Base-by-base conservation (phyloP, 306 rosid genomes). In the Astragalus membranaceus region DNA sequence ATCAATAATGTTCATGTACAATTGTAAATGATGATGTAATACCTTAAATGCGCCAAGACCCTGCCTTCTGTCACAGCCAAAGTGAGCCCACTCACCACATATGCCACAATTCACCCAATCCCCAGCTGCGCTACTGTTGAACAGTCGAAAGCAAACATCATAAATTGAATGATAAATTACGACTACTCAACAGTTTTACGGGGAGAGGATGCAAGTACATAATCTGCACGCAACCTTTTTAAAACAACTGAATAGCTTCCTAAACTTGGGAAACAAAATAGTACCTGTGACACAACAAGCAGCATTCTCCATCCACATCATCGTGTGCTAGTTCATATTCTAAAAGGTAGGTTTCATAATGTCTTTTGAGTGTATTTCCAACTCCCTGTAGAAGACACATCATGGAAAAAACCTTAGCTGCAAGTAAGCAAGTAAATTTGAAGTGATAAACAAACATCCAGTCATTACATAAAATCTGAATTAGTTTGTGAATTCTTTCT, bases 71-170 rank as follows among this genome's bases (percentile, higher is more conserved):
- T 95, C 99, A 46, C 99, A 95, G 63, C 99, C 99, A 33, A 95
- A 95, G 77, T 95, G 99, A 4, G 99, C 99, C 99, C 99, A 95
- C 86, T 95, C 99, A 8, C 99, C 99, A 79, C 99, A 95, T 77
- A 95, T 91, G 61, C 99, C 99, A 52, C 99, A 95, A 79, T 95
- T 95, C 68, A 95, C 99, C 99, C 99, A 95, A 73, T 95, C 99
- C 75, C 99, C 99, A 15, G 97, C 95, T 64, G 99, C 99, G n/a
- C 99, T 95, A 95, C 99, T 95, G 96, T 74, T 78, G 58, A 77
- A 78, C 50, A 57, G 66, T 57, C n/a, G 42, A 70, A 56, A 15
- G 73, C 37, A 65, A 44, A 20, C 69, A 67, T 33, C 59, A 69
- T 29, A 60, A 68, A 44, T n/a, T 56, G 63, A 65, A 54, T 54